Percentiles rank a stretch among this genome's conserved stretches.
Evolutionary conservation across 2,329 filamentous ascomycete species (phyloP).

Genomic region (Chalaropsis ovoidea): DNA sequence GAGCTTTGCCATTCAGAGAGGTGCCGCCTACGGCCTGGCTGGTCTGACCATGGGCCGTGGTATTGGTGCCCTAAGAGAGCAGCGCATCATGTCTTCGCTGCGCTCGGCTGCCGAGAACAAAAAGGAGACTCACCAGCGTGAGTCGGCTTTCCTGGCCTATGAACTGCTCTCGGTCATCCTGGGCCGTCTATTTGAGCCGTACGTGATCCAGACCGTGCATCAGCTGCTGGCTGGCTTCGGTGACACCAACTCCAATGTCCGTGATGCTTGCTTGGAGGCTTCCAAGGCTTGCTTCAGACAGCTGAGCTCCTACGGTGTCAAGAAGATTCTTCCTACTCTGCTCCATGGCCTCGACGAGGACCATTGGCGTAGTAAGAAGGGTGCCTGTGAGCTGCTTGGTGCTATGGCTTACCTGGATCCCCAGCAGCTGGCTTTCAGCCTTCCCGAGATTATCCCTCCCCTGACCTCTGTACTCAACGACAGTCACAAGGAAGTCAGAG

Average conservation of each 20-base stretch:
- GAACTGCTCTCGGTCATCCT: conserved; percentile 82
- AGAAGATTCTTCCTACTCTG: conserved; percentile 82
- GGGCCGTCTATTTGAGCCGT: conserved; percentile 85
- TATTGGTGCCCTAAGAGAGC: conserved; percentile 69
- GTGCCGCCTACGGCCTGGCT: conserved; percentile 87
- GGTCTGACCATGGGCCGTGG: conserved; percentile 85
- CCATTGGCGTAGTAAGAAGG: conserved; percentile 97
- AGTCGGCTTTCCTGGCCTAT: conserved; percentile 80
- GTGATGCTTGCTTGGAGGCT: conserved; percentile 84
- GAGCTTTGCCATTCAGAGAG: conserved; percentile 84
- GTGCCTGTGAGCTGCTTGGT: conserved; percentile 88
- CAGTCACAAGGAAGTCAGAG: conserved; percentile 92
- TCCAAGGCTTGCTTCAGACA: conserved; percentile 90
- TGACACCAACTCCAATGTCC: conserved; percentile 76
- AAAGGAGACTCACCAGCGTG: conserved; percentile 78
- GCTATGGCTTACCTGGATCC: conserved; percentile 98
- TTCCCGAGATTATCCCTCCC: conserved; percentile 94
- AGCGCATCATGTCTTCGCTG: conserved; percentile 72
- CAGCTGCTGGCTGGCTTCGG: conserved; percentile 83
- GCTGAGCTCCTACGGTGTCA: conserved; percentile 90
- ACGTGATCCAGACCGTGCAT: conserved; percentile 89
- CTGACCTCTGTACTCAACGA: conserved; percentile 90
- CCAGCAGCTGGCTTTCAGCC: conserved; percentile 79
- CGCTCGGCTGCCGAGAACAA: conserved; percentile 85
- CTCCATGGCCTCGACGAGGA: conserved; percentile 86